Evolutionary conservation across 345 rosid species (phyloP).

Genomic region (Murraya paniculata): DNA sequence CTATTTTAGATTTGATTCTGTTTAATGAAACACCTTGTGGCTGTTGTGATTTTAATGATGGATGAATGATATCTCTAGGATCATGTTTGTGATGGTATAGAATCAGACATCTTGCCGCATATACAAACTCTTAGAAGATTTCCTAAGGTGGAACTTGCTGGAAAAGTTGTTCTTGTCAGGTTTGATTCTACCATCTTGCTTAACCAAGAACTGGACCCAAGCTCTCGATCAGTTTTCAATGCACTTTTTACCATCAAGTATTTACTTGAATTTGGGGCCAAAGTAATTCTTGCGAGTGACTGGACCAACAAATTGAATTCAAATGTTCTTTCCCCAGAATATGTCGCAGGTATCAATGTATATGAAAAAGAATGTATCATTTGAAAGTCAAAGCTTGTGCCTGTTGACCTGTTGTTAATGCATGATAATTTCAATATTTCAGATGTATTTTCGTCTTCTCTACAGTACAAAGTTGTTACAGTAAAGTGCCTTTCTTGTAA

Average conservation of each 20-base stretch:
- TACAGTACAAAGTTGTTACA: conserved; percentile 39
- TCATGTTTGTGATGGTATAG: conserved; percentile 25
- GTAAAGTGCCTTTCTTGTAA: conserved; percentile 24
- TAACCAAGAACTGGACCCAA: conserved; percentile 31
- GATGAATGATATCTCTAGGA: conserved; percentile 27
- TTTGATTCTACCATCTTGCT: conserved; percentile 54
- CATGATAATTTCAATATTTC: conserved; percentile 20
- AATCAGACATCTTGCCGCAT: conserved; percentile 39
- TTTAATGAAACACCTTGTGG: too few species aligned
- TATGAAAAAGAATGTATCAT: not conserved
- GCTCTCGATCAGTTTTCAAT: conserved; percentile 28
- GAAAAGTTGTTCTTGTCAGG: conserved; percentile 67
- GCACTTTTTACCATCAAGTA: conserved; percentile 49
- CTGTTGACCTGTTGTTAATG: conserved; percentile 6
- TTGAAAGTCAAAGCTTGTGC: conserved; percentile 2
- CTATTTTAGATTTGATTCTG: not conserved
- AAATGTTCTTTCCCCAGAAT: conserved; percentile 28
- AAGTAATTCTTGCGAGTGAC: conserved; percentile 48
- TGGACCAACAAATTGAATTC: conserved; percentile 39
- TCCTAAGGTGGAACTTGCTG: conserved; percentile 48
- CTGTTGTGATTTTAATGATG: conserved; percentile 7
- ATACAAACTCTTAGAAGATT: conserved; percentile 56
- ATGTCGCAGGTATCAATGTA: conserved; percentile 44
- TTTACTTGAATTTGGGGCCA: conserved; percentile 48
- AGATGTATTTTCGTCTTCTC: conserved; percentile 46